These are phyloP conservation scores for Striga asiatica DNA, from an alignment of 257 asterid species.

Conservation along the genomic window DNA sequence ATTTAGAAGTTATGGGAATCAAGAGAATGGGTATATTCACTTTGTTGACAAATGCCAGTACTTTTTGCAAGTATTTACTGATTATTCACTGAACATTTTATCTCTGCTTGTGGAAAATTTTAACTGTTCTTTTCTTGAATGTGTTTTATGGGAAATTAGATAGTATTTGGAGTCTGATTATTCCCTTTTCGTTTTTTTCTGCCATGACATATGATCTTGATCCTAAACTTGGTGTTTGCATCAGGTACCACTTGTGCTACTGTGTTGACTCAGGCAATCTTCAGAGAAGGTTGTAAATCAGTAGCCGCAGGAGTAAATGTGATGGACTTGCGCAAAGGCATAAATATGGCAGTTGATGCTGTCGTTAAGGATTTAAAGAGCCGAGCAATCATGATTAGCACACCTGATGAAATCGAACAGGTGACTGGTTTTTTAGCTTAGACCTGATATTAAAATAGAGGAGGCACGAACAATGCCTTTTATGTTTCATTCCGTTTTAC, in stretches of 20 bases:
- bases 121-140: not conserved
- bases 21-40: not conserved
- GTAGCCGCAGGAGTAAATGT: slow-evolving; percentile 79
- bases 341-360: slow-evolving; percentile 72
- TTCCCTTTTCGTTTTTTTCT: not conserved
- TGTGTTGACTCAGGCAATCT: slow-evolving; percentile 81
- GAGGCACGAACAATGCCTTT: not conserved
- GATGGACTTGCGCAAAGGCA: slow-evolving; percentile 86
- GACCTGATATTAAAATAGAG: no score
- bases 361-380: slow-evolving; percentile 72
- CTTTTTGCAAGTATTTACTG: slow-evolving; percentile 3
- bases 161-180: not conserved
- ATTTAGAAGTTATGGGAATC: no score
- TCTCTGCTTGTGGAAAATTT: no score
- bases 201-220: slow-evolving; percentile 13
- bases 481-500: not conserved
- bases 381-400: slow-evolving; percentile 78
- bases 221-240: slow-evolving; percentile 15
- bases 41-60: no score
- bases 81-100: not conserved
- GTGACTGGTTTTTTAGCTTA: slow-evolving; percentile 28
- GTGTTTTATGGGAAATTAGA: not conserved
- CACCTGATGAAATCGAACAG: slow-evolving; percentile 88
- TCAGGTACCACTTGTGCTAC: slow-evolving; percentile 97
- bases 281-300: slow-evolving; percentile 82